These are phyloP conservation scores for Dactylellina sp. DNA, from an alignment of 2,329 filamentous ascomycete genomes.

Conservation along the genomic window DNA sequence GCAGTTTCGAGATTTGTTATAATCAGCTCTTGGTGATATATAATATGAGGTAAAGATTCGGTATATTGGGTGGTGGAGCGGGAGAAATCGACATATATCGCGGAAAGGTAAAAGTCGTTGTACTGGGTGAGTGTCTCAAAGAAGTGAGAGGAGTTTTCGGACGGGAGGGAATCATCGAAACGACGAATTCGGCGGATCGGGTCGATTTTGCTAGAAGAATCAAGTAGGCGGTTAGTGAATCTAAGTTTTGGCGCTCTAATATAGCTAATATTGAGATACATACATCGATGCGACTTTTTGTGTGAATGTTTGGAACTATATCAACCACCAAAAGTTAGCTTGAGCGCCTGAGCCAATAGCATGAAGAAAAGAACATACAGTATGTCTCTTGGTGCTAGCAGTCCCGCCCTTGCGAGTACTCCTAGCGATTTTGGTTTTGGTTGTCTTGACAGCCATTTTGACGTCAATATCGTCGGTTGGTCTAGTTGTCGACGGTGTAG, in stretches of 20 bases:
- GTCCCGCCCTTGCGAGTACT: conserved; percentile 59
- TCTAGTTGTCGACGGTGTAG: conserved; percentile 12
- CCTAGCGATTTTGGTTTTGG: conserved; percentile 47
- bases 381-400: conserved; percentile 58
- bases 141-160: conserved; percentile 86
- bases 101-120: conserved; percentile 89
- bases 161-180: conserved; percentile 83
- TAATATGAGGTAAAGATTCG: conserved; percentile 89
- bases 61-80: conserved; percentile 80
- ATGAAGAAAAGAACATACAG: conserved; percentile 47
- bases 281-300: conserved; percentile 61
- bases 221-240: neutral
- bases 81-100: conserved; percentile 81
- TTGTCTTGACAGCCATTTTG: conserved; percentile 44
- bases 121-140: conserved; percentile 85
- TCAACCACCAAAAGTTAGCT: conserved; percentile 21
- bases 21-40: conserved; percentile 89
- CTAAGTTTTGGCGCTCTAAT: neutral
- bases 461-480: conserved; percentile 13
- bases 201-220: conserved; percentile 73
- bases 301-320: conserved; percentile 60
- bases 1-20: conserved; percentile 70
- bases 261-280: neutral
- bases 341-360: neutral
- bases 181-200: conserved; percentile 89